Conservation (phyloP, 1,139 yeast species). For the Candida albicans region DNA sequence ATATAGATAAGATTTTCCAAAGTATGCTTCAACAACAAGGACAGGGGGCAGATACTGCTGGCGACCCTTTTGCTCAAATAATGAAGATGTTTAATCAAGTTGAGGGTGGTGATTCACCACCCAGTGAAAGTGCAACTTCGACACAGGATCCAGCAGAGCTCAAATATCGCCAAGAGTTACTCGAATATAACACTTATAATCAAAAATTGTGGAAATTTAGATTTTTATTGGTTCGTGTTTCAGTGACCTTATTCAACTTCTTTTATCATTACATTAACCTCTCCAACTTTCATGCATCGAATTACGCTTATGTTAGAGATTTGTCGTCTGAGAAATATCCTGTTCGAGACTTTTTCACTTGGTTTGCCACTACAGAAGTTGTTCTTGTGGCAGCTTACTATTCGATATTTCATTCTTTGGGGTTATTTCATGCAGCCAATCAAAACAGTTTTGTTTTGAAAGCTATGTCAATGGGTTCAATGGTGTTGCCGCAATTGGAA, state of each 20-base stretch:
- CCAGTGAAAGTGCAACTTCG: slow-evolving; percentile 9
- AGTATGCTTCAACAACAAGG: slow-evolving; percentile 22
- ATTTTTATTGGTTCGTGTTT: slow-evolving; percentile 33
- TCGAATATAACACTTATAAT: slow-evolving; percentile 32
- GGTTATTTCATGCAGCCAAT: slow-evolving; percentile 20
- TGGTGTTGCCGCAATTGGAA: slow-evolving; percentile 39
- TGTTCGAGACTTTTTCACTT: slow-evolving; percentile 25
- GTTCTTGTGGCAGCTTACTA: slow-evolving; percentile 37
- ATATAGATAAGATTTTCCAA: slow-evolving; percentile 38
- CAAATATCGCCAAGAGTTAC: slow-evolving; percentile 32
- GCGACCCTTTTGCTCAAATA: slow-evolving; percentile 34
- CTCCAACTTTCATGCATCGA: slow-evolving; percentile 31
- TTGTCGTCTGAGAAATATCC: slow-evolving; percentile 13
- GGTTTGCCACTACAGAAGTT: slow-evolving; percentile 36
- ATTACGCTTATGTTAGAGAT: slow-evolving; percentile 30
- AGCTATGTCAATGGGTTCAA: slow-evolving; percentile 31
- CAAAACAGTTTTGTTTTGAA: slow-evolving; percentile 31
- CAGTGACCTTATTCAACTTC: slow-evolving; percentile 31
- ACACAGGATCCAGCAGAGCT: slow-evolving; percentile 20
- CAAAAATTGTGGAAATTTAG: slow-evolving; percentile 34
- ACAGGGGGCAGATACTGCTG: slow-evolving; percentile 9
- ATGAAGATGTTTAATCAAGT: slow-evolving; percentile 24
- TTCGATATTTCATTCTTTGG: slow-evolving; percentile 27
- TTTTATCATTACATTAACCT: slow-evolving; percentile 31
- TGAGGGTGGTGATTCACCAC: slow-evolving; percentile 17